A percentile compares a stretch with the other conserved stretches of the same genome.
Evolutionary conservation across 768 basidiomycete genomes (phyloP).

Genomic region (Amanita jacksonii): DNA sequence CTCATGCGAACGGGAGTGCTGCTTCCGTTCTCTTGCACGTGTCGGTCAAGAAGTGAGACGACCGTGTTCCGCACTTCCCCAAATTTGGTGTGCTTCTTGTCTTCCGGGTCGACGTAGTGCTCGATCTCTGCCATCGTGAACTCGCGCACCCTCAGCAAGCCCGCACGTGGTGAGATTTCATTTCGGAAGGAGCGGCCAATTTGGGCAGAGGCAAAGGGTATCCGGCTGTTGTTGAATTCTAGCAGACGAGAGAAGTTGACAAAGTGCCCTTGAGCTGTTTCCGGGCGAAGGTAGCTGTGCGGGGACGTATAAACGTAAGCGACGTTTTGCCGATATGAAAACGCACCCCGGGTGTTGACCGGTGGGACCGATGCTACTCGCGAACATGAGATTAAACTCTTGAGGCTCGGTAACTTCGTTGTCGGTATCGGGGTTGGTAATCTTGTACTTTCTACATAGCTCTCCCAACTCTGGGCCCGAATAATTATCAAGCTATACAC

Average conservation of each 20-base stretch:
- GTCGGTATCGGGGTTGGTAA: slow-evolving; percentile 85
- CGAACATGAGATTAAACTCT: slow-evolving; percentile 98
- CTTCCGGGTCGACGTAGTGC: slow-evolving; percentile 92
- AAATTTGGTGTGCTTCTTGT: slow-evolving; percentile 87
- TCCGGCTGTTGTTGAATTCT: slow-evolving; percentile 94
- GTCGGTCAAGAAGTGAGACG: slow-evolving; percentile 70
- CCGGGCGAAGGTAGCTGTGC: slow-evolving; percentile 84
- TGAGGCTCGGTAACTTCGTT: slow-evolving; percentile 91
- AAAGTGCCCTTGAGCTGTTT: slow-evolving; percentile 98
- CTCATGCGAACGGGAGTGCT: slow-evolving; percentile 55
- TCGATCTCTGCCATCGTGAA: slow-evolving; percentile 99
- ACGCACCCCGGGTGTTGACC: slow-evolving; percentile 90
- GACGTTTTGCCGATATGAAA: slow-evolving; percentile 1
- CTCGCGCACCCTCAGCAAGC: slow-evolving; percentile 92
- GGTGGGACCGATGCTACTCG: slow-evolving; percentile 93
- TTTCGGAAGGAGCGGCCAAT: slow-evolving; percentile 96
- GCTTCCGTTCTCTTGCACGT: slow-evolving; percentile 71
- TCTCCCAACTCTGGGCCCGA: slow-evolving; percentile 83
- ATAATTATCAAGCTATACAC: slow-evolving; percentile 83
- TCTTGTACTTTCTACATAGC: slow-evolving; percentile 69
- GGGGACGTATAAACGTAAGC: slow-evolving; percentile 4
- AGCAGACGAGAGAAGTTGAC: slow-evolving; percentile 95
- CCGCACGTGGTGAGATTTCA: slow-evolving; percentile 95
- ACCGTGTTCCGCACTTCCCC: slow-evolving; percentile 65
- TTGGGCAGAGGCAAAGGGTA: slow-evolving; percentile 96